A percentile compares a stretch with the other conserved stretches of the same genome.
phyloP scores from a whole-genome alignment of 208 protist species.

The Acanthamoeba rhysodes region DNA sequence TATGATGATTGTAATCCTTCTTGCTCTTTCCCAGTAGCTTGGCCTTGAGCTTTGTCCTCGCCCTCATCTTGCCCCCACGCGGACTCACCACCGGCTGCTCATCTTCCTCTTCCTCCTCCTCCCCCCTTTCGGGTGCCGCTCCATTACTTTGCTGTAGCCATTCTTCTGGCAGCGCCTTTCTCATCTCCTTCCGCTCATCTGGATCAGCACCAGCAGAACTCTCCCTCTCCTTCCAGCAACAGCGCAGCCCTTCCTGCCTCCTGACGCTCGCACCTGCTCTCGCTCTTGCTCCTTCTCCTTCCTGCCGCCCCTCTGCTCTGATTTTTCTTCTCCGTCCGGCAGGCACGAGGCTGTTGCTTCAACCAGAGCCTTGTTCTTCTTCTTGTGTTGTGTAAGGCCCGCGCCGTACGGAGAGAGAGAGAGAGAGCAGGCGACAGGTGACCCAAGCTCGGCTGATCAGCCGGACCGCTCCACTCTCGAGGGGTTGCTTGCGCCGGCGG shows the following conservation, averaged over 20 bases:
- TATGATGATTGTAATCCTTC: not conserved
- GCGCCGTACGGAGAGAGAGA: too few species aligned
- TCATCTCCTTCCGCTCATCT: conserved; percentile 3
- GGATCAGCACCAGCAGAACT: not conserved
- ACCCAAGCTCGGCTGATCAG: not conserved
- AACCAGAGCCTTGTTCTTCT: too few species aligned
- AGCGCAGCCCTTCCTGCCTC: not conserved
- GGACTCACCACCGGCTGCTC: not conserved
- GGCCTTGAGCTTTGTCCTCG: conserved; percentile 7
- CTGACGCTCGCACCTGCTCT: not conserved
- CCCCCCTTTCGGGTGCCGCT: not conserved
- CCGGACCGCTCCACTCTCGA: not conserved
- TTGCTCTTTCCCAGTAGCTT: not conserved
- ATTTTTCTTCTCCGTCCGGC: too few species aligned
- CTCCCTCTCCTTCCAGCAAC: not conserved
- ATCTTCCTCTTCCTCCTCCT: conserved; percentile 23
- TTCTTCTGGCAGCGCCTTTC: conserved; percentile 49
- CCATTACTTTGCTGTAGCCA: not conserved
- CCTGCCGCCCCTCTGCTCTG: not conserved
- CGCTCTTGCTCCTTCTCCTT: not conserved
- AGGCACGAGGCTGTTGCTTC: not conserved
- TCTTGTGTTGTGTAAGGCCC: not conserved
- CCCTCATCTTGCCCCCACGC: conserved; percentile 14
- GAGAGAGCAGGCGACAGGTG: not conserved
- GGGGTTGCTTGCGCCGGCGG: not conserved